A percentile compares a stretch with the other conserved stretches of the same genome.
phyloP scores from a whole-genome alignment of 768 basidiomycete species.

The Exidia glandulosa region DNA sequence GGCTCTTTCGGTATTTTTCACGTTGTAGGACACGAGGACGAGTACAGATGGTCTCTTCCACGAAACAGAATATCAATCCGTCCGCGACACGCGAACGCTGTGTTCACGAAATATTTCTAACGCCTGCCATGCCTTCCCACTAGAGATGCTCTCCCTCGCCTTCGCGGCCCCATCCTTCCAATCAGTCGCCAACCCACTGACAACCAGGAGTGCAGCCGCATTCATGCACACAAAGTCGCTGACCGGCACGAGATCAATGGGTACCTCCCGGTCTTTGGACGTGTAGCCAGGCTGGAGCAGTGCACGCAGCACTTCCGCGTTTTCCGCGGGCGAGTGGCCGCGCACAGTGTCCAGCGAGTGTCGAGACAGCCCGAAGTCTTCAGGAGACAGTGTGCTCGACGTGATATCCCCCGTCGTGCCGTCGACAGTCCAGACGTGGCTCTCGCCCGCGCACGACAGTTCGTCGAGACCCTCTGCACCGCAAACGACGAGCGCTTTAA shows the following conservation, averaged over 20 bases:
- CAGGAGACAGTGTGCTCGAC: conserved; percentile 50
- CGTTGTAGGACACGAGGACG: no score
- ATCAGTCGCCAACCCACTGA: conserved; percentile 63
- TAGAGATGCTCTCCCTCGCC: conserved; percentile 37
- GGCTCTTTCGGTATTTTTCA: no score
- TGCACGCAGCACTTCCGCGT: conserved; percentile 59
- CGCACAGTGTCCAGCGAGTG: conserved; percentile 63
- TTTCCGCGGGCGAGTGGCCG: conserved; percentile 67
- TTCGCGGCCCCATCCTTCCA: conserved; percentile 61
- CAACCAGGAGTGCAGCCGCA: conserved; percentile 75
- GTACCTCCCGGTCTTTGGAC: conserved; percentile 30
- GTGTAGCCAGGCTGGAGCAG: conserved; percentile 46
- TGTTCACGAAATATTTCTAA: conserved; percentile 25
- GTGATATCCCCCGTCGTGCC: conserved; percentile 47
- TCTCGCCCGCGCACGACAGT: conserved; percentile 88
- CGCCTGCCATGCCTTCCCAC: conserved; percentile 27
- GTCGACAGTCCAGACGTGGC: conserved; percentile 71
- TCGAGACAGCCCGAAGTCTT: conserved; percentile 57
- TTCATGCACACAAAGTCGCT: conserved; percentile 86
- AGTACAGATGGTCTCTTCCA: no score
- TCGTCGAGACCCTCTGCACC: conserved; percentile 89
- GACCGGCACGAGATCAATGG: conserved; percentile 48
- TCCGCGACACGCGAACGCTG: no score
- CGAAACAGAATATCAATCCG: no score
- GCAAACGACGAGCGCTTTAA: conserved; percentile 85